These are phyloP conservation scores for Keithomyces neogunnii DNA, from an alignment of 2,329 filamentous ascomycete species.

Conservation along the genomic window DNA sequence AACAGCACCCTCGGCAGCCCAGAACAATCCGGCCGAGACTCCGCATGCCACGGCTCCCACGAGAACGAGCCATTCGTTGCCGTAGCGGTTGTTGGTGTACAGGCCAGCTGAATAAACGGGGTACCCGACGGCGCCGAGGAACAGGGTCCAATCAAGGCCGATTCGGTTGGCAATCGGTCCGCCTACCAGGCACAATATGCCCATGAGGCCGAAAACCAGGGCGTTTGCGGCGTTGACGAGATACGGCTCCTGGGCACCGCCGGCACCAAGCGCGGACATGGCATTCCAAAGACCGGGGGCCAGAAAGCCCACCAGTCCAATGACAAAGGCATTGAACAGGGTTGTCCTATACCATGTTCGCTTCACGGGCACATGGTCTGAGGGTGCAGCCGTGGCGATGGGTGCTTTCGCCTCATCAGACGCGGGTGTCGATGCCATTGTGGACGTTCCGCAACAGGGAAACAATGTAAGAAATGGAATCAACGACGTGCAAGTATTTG, in stretches of 20 bases:
- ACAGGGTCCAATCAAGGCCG: conserved; percentile 35
- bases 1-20: conserved; percentile 41
- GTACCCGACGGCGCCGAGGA: conserved; percentile 37
- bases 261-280: conserved; percentile 1
- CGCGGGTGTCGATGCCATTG: not conserved
- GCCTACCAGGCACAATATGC: conserved; percentile 37
- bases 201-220: conserved; percentile 36
- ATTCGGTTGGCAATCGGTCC: conserved; percentile 40
- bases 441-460: not conserved
- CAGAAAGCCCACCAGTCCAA: conserved; percentile 43
- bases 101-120: conserved; percentile 38
- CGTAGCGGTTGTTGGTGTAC: conserved; percentile 41
- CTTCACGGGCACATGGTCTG: not conserved
- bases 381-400: not conserved
- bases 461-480: no score
- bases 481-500: no score
- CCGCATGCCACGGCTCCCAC: conserved; percentile 40
- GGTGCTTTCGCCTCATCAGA: not conserved
- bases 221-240: conserved; percentile 37
- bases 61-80: conserved; percentile 42
- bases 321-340: conserved; percentile 44
- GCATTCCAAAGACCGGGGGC: conserved; percentile 40
- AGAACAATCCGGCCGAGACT: conserved; percentile 39
- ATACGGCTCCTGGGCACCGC: not conserved
- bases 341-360: conserved; percentile 40